phyloP scores from a whole-genome alignment of 208 protist species.

The Wallacemonas sp. region DNA sequence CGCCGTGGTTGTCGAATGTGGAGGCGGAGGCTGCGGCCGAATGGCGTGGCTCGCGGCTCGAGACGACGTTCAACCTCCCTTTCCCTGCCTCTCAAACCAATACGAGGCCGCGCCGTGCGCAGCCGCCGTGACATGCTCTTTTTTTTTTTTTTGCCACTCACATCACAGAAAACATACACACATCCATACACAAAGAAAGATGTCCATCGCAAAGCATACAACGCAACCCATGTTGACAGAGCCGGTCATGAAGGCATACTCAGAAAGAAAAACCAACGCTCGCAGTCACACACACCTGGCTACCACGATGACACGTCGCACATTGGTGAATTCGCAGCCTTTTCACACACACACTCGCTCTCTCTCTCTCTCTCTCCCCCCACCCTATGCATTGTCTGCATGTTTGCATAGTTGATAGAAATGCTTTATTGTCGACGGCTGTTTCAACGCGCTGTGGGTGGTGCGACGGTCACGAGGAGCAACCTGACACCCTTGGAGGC shows the following conservation, averaged over 20 bases:
- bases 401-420: conserved; percentile 16
- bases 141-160: conserved; percentile 20
- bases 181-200: too few relatives aligned
- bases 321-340: too few relatives aligned
- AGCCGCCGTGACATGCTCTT: background rate
- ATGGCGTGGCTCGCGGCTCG: conserved; percentile 2
- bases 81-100: conserved; percentile 4
- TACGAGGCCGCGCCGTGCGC: background rate
- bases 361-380: background rate
- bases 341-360: background rate
- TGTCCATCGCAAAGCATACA: too few relatives aligned
- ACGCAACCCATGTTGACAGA: too few relatives aligned
- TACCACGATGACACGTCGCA: too few relatives aligned
- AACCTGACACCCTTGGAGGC: conserved; percentile 67
- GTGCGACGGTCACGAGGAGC: conserved; percentile 7
- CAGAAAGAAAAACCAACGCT: too few relatives aligned
- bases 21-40: conserved; percentile 1
- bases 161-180: too few relatives aligned
- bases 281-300: too few relatives aligned
- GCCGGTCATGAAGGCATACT: too few relatives aligned
- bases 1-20: background rate
- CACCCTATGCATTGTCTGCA: background rate
- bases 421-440: background rate
- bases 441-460: conserved; percentile 2
- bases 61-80: conserved; percentile 2